Conservation (phyloP, 495 filamentous ascomycete genomes). For the Clavariopsis aquatica region DNA sequence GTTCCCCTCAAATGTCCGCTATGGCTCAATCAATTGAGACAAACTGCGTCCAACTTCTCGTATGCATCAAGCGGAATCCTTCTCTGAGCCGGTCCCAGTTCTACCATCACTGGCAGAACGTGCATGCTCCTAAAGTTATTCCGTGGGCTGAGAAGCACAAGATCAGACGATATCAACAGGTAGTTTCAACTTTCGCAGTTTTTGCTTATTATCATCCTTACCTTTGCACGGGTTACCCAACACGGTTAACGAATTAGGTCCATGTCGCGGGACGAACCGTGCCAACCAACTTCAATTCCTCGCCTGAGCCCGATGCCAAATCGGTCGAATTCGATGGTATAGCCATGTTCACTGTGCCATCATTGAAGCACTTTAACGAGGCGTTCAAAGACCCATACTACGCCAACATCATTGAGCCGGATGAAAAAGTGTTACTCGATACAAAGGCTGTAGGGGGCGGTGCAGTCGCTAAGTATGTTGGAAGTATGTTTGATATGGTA, state of each 20-base stretch:
- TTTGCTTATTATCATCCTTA: too few relatives aligned
- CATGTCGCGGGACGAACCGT: constrained; percentile 8
- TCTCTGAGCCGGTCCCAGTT: constrained; percentile 12
- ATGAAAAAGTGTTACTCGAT: constrained; percentile 13
- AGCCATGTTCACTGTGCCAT: constrained; percentile 12
- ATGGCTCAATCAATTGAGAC: constrained; percentile 1
- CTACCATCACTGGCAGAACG: constrained; percentile 26
- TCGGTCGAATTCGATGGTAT: constrained; percentile 23
- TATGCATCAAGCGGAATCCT: constrained; percentile 17
- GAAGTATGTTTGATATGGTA: constrained; percentile 18
- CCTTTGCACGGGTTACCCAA: neutral
- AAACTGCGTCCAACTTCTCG: constrained; percentile 9
- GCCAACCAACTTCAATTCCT: constrained; percentile 1
- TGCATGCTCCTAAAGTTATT: constrained; percentile 16
- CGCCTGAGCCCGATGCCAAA: neutral
- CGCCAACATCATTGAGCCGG: constrained; percentile 15
- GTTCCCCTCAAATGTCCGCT: neutral
- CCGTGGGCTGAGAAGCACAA: constrained; percentile 24
- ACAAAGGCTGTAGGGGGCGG: constrained; percentile 1
- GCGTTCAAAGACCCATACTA: constrained; percentile 21
- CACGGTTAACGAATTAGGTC: neutral
- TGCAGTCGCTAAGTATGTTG: constrained; percentile 2
- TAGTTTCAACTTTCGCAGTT: neutral
- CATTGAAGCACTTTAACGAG: constrained; percentile 3
- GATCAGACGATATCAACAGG: constrained; percentile 19